Evolutionary conservation across 331 rosid genomes (phyloP).

Genomic region (Malus hybrid): DNA sequence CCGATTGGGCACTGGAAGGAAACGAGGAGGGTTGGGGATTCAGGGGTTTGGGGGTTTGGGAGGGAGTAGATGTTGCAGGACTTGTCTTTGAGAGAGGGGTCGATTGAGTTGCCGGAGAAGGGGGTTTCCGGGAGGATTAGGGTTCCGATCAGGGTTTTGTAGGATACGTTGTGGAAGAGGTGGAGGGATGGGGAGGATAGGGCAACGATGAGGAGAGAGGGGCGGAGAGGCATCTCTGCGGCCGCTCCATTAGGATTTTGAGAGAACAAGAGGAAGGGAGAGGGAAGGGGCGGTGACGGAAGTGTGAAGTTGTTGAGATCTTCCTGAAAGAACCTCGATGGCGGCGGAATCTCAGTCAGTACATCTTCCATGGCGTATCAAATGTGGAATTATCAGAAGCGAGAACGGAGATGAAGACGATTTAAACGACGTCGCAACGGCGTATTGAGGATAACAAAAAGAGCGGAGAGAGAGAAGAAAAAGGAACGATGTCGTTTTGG

Average conservation of each 20-base stretch:
- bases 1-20: slow-evolving; percentile 28
- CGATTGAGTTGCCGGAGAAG: slow-evolving; percentile 37
- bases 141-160: slow-evolving; percentile 41
- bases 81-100: slow-evolving; percentile 32
- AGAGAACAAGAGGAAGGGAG: slow-evolving; percentile 53
- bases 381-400: background rate
- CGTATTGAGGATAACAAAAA: no score
- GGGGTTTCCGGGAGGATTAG: slow-evolving; percentile 64
- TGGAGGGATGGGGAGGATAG: slow-evolving; percentile 54
- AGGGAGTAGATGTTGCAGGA: slow-evolving; percentile 42
- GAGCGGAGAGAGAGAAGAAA: no score
- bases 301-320: slow-evolving; percentile 65
- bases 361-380: slow-evolving; percentile 57
- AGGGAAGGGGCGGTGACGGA: slow-evolving; percentile 48
- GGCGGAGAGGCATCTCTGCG: slow-evolving; percentile 33
- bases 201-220: slow-evolving; percentile 58
- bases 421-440: background rate
- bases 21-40: slow-evolving; percentile 25
- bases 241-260: background rate
- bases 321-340: slow-evolving; percentile 62
- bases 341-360: slow-evolving; percentile 68
- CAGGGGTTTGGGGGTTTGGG: background rate
- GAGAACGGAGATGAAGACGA: background rate
- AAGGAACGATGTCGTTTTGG: no score
- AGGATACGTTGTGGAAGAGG: slow-evolving; percentile 37